A percentile compares a stretch with the other conserved stretches of the same genome.
phyloP scores from a whole-genome alignment of 306 rosid genomes.

The Trifolium pratense region DNA sequence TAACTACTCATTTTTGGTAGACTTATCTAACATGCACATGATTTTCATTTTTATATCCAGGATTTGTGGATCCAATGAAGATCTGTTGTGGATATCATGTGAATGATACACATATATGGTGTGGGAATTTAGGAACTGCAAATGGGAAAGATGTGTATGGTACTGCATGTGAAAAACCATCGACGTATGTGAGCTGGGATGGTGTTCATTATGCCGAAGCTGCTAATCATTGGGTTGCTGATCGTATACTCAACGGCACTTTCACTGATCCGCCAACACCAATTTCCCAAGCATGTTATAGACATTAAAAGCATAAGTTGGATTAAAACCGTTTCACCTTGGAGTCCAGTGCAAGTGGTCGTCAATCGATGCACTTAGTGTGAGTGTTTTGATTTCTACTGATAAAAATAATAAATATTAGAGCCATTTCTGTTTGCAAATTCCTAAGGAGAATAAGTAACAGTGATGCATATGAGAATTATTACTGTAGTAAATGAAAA shows the following conservation, averaged over 20 bases:
- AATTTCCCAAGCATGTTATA: conserved; percentile 70
- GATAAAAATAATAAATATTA: neutral
- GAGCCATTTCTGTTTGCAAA: conserved; percentile 9
- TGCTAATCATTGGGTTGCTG: conserved; percentile 78
- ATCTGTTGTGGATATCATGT: conserved; percentile 95
- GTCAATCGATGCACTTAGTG: neutral
- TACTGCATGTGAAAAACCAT: conserved; percentile 69
- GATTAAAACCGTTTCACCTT: conserved; percentile 15
- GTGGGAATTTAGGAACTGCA: conserved; percentile 62
- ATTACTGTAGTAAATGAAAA: neutral
- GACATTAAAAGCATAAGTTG: conserved; percentile 31
- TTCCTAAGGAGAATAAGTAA: neutral
- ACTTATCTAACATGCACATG: neutral
- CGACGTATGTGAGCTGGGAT: conserved; percentile 73
- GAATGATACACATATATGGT: conserved; percentile 79
- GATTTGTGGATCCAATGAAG: conserved; percentile 72
- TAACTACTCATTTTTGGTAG: too few species aligned
- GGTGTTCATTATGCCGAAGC: conserved; percentile 93
- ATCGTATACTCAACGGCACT: conserved; percentile 69
- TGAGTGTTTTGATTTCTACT: neutral
- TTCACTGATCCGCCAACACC: conserved; percentile 68
- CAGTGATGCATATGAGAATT: neutral
- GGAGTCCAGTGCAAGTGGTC: neutral
- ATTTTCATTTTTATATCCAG: conserved; percentile 44
- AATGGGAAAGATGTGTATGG: conserved; percentile 71